Conservation (phyloP, 768 basidiomycete species). For the Floccularia luteovirens region DNA sequence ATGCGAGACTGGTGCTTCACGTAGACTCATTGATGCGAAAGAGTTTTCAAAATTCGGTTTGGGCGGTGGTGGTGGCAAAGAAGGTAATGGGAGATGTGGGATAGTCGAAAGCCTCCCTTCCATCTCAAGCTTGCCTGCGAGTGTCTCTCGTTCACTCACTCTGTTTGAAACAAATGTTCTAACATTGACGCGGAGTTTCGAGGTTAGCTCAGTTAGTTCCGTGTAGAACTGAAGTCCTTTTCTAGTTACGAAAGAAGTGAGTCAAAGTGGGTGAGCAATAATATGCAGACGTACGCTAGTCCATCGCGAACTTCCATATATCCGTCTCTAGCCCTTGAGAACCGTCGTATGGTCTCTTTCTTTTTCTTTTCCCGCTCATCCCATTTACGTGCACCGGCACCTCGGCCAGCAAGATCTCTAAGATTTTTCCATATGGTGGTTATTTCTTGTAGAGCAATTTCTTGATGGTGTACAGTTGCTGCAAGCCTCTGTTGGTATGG, state of each 20-base stretch:
- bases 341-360: constrained; percentile 64
- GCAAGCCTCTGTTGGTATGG: constrained; percentile 82
- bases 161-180: constrained; percentile 58
- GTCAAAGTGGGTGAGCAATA: background rate
- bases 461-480: constrained; percentile 58
- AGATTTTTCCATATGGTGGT: constrained; percentile 66
- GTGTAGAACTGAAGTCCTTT: constrained; percentile 89
- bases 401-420: constrained; percentile 67
- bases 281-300: constrained; percentile 52
- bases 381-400: constrained; percentile 70
- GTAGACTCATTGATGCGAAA: constrained; percentile 50
- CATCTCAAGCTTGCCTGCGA: constrained; percentile 65
- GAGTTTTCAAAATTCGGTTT: constrained; percentile 38
- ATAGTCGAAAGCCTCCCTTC: constrained; percentile 52
- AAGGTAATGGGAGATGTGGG: constrained; percentile 40
- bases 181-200: constrained; percentile 49
- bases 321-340: constrained; percentile 70
- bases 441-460: constrained; percentile 61
- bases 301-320: constrained; percentile 88
- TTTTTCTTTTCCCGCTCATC: constrained; percentile 77
- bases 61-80: constrained; percentile 36
- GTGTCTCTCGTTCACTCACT: constrained; percentile 58
- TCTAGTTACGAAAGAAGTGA: constrained; percentile 25
- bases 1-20: constrained; percentile 15
- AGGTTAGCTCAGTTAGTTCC: constrained; percentile 62